A percentile compares a stretch with the other conserved stretches of the same genome.
Conservation (phyloP, 2,329 filamentous ascomycete genomes). For the Cercospora sp. region DNA sequence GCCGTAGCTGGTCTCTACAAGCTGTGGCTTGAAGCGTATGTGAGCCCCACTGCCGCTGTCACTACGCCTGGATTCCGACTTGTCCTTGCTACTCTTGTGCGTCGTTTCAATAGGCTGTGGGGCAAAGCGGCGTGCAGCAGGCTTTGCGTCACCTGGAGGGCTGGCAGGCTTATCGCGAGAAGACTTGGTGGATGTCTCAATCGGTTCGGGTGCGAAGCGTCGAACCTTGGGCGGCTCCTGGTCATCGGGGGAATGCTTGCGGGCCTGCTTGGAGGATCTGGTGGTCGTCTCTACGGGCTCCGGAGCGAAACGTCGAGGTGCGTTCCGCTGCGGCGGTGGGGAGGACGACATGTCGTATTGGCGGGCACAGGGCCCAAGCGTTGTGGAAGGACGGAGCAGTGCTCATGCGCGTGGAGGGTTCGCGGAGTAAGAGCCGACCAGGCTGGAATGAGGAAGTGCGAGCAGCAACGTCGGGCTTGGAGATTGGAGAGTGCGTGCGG, state of each 20-base stretch:
- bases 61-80: constrained; percentile 16
- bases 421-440: constrained; percentile 31
- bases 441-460: constrained; percentile 23
- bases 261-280: constrained; percentile 21
- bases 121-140: constrained; percentile 29
- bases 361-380: constrained; percentile 25
- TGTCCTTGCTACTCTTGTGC: constrained; percentile 34
- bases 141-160: constrained; percentile 18
- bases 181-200: constrained; percentile 69
- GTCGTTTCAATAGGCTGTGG: constrained; percentile 44
- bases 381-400: constrained; percentile 16
- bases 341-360: constrained; percentile 21
- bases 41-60: constrained; percentile 14
- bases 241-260: constrained; percentile 13
- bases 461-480: neutral
- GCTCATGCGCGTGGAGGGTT: constrained; percentile 29
- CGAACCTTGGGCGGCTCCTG: constrained; percentile 32
- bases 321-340: constrained; percentile 16
- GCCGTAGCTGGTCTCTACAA: constrained; percentile 36
- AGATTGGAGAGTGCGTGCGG: neutral
- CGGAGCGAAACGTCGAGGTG: constrained; percentile 32
- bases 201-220: constrained; percentile 67
- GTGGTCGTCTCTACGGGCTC: constrained; percentile 33
- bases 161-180: constrained; percentile 37
- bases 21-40: constrained; percentile 38